phyloP scores from a whole-genome alignment of 2,329 filamentous ascomycete genomes.

The Fusarium sambucinum region DNA sequence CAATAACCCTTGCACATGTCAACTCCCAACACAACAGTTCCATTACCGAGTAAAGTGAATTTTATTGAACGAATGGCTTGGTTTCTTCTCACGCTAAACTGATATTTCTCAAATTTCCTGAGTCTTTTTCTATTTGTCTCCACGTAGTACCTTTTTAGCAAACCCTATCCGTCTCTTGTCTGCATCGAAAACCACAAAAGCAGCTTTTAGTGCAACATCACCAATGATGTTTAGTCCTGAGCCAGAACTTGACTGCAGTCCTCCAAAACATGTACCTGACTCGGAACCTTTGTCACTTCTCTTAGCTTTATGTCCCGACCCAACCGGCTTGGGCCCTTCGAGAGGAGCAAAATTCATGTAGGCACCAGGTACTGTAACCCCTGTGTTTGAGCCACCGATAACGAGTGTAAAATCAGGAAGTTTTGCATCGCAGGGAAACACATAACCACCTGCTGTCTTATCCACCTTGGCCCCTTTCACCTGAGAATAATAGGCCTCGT shows the following conservation, averaged over 20 bases:
- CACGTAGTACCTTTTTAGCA: constrained; percentile 31
- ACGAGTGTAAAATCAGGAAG: constrained; percentile 65
- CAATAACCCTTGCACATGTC: neutral
- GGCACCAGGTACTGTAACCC: constrained; percentile 67
- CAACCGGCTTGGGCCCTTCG: constrained; percentile 35
- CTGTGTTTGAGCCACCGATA: constrained; percentile 62
- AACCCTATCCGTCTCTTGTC: constrained; percentile 40
- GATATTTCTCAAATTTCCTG: neutral
- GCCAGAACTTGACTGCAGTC: constrained; percentile 69
- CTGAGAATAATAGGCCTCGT: constrained; percentile 62
- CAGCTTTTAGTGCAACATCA: constrained; percentile 71
- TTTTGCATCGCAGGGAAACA: constrained; percentile 59
- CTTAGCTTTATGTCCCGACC: neutral
- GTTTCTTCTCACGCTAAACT: neutral
- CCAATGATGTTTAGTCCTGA: constrained; percentile 69
- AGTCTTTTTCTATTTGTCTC: neutral
- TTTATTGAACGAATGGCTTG: neutral
- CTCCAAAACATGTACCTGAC: constrained; percentile 68
- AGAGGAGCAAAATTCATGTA: constrained; percentile 66
- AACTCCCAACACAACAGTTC: neutral
- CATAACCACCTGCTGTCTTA: constrained; percentile 58
- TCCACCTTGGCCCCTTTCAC: constrained; percentile 59
- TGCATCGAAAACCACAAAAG: constrained; percentile 69
- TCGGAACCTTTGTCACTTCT: neutral
- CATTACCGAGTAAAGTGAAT: no score